Percentiles rank a stretch among this genome's conserved stretches.
phyloP scores from a whole-genome alignment of 495 filamentous ascomycete genomes.

The Lepraria neglecta region DNA sequence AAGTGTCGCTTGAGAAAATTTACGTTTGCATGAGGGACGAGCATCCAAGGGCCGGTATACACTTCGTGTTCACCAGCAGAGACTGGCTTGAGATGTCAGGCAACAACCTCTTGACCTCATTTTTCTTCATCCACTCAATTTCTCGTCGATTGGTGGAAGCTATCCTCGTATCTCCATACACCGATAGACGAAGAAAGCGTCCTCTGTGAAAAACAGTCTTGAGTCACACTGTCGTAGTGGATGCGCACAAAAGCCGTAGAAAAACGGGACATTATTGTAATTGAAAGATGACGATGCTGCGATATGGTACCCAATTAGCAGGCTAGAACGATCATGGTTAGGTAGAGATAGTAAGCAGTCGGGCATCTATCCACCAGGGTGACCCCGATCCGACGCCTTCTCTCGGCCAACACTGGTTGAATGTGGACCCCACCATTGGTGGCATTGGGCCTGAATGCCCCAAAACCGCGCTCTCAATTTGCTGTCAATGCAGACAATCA shows the following conservation, averaged over 20 bases:
- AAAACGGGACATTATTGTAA: too few relatives aligned
- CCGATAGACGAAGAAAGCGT: too few relatives aligned
- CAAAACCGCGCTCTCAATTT: conserved; percentile 2
- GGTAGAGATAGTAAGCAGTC: conserved; percentile 9
- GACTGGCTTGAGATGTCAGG: neutral
- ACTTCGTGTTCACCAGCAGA: neutral
- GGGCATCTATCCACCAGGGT: conserved; percentile 4
- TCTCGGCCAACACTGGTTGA: neutral
- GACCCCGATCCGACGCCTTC: conserved; percentile 8
- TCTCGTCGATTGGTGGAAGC: too few relatives aligned
- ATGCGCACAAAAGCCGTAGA: neutral
- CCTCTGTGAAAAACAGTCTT: too few relatives aligned
- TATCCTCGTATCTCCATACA: too few relatives aligned
- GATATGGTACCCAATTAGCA: neutral
- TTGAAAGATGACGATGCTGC: neutral
- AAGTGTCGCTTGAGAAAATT: too few relatives aligned
- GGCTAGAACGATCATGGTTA: neutral
- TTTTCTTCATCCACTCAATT: too few relatives aligned
- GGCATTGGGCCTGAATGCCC: neutral
- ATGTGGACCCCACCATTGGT: neutral
- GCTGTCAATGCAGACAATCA: conserved; percentile 7
- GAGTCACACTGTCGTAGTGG: neutral
- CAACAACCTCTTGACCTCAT: too few relatives aligned
- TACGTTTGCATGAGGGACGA: too few relatives aligned
- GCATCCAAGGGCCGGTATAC: neutral